These are phyloP conservation scores for Arthrinium phaeospermum DNA, from an alignment of 2,329 filamentous ascomycete genomes.

Conservation along the genomic window DNA sequence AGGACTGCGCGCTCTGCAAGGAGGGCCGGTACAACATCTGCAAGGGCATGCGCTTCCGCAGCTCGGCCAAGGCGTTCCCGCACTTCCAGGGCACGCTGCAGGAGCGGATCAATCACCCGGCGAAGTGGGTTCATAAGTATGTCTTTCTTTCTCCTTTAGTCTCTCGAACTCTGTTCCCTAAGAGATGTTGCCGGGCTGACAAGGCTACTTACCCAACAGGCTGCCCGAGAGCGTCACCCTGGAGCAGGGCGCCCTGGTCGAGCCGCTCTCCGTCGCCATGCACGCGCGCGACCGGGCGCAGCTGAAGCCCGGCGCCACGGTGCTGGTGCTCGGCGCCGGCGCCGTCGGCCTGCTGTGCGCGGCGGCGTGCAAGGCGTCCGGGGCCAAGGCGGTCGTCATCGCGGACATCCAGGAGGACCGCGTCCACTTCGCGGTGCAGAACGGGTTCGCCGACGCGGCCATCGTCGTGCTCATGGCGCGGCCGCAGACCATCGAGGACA, in stretches of 20 bases:
- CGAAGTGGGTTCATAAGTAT: conserved; percentile 61
- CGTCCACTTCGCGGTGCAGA: conserved; percentile 60
- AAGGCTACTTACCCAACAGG: conserved; percentile 33
- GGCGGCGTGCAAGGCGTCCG: conserved; percentile 58
- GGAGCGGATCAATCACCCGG: conserved; percentile 61
- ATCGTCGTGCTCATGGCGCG: conserved; percentile 56
- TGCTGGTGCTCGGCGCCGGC: conserved; percentile 65
- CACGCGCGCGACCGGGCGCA: conserved; percentile 58
- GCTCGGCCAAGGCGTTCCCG: conserved; percentile 61
- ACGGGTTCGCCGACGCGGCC: conserved; percentile 61
- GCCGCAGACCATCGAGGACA: conserved; percentile 57
- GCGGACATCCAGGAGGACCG: conserved; percentile 63
- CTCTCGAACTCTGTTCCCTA: background rate
- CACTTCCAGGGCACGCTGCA: conserved; percentile 66
- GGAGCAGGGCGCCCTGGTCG: conserved; percentile 61
- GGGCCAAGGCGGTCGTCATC: conserved; percentile 53
- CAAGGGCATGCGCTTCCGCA: conserved; percentile 60
- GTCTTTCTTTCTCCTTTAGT: conserved; percentile 26
- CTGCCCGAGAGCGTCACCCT: conserved; percentile 55
- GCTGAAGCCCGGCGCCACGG: conserved; percentile 45
- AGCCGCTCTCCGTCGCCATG: conserved; percentile 65
- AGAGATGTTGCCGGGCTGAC: background rate
- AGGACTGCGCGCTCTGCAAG: conserved; percentile 54
- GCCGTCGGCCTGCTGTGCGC: conserved; percentile 65
- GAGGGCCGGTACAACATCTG: conserved; percentile 68